Evolutionary conservation across 2,329 filamentous ascomycete species (phyloP).

Genomic region (Epichloe festucae): DNA sequence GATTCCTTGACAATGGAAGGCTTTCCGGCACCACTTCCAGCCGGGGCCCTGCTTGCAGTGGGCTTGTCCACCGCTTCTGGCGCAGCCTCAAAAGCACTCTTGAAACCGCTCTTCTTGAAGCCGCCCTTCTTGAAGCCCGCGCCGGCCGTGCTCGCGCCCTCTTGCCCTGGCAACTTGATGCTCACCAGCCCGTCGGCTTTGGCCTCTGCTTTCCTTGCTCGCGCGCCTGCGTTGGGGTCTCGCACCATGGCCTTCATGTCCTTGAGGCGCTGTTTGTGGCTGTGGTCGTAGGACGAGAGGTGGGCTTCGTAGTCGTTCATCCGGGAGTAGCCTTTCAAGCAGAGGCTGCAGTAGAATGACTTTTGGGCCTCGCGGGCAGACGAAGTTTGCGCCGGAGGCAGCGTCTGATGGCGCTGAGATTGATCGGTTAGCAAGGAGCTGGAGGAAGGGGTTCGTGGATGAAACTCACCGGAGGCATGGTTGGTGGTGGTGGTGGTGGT

Average conservation of each 20-base stretch:
- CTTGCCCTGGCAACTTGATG: conserved; percentile 43
- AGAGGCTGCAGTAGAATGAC: conserved; percentile 76
- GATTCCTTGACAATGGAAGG: conserved; percentile 12
- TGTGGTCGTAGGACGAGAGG: conserved; percentile 87
- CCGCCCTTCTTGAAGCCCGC: conserved; percentile 53
- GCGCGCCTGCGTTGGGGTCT: conserved; percentile 51
- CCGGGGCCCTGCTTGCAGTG: neutral
- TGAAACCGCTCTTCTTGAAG: conserved; percentile 76
- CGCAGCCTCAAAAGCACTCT: conserved; percentile 55
- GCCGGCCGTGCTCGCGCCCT: conserved; percentile 13
- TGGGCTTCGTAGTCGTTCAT: conserved; percentile 96
- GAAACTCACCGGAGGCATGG: conserved; percentile 42
- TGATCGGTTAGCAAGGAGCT: no score
- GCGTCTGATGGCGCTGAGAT: conserved; percentile 39
- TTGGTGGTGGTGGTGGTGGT: conserved; percentile 6
- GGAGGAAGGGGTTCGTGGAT: neutral
- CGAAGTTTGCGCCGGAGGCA: conserved; percentile 44
- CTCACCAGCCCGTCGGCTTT: conserved; percentile 57
- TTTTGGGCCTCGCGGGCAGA: conserved; percentile 64
- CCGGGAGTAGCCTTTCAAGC: conserved; percentile 85
- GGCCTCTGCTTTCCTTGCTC: conserved; percentile 56
- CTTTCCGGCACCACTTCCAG: conserved; percentile 14
- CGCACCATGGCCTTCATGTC: conserved; percentile 78
- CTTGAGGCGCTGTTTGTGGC: conserved; percentile 79
- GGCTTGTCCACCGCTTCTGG: conserved; percentile 16